These are phyloP conservation scores for Fusarium beomiforme DNA, from an alignment of 2,329 filamentous ascomycete species.

Conservation along the genomic window DNA sequence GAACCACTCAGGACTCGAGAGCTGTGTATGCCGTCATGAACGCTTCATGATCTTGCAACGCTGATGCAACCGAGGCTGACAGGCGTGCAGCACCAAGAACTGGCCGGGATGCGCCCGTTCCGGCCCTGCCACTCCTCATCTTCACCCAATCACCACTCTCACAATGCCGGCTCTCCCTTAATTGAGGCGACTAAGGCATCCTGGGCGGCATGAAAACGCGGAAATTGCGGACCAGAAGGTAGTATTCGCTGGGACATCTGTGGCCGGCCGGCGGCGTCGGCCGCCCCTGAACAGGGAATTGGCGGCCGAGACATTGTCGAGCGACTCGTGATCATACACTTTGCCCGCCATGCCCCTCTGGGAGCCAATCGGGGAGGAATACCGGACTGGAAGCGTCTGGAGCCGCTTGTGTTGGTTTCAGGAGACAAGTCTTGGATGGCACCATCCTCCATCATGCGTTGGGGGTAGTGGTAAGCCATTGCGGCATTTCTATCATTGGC, in stretches of 20 bases:
- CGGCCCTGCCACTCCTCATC: not conserved
- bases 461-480: constrained; percentile 6
- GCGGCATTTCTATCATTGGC: constrained; percentile 18
- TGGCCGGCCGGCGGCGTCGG: not conserved
- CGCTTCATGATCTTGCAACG: not conserved
- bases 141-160: not conserved
- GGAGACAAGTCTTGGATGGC: not conserved
- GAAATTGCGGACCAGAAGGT: not conserved
- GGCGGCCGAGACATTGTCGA: not conserved
- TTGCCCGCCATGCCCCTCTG: not conserved
- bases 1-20: constrained; percentile 2
- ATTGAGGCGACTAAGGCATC: not conserved
- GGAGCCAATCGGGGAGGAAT: constrained; percentile 7
- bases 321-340: not conserved
- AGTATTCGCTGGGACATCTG: not conserved
- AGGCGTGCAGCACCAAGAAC: constrained; percentile 9
- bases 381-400: not conserved
- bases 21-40: constrained; percentile 3
- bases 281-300: constrained; percentile 12
- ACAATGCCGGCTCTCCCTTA: not conserved
- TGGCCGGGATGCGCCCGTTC: not conserved
- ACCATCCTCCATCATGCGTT: constrained; percentile 7
- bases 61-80: not conserved
- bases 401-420: not conserved
- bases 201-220: not conserved